Evolutionary conservation across 1,139 yeast genomes (phyloP), one percentile per base, ranked within the genome.

Genomic region (Hanseniaspora gamundiae): DNA sequence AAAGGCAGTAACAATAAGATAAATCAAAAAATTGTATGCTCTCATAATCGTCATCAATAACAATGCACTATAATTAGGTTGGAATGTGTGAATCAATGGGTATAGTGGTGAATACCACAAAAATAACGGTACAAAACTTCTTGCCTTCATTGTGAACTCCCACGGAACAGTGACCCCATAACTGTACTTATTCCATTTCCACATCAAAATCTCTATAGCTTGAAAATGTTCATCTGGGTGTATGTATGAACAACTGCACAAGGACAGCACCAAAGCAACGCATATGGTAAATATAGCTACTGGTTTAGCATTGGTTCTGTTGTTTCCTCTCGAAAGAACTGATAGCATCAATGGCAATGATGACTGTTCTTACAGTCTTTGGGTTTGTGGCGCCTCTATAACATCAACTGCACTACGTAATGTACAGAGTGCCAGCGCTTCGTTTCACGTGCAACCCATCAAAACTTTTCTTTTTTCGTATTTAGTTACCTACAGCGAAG

Each of bases 191-290:
- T 74, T 4, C 73, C 73, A 43, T 31, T 62, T 56, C 7, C 36
- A 42, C 13, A 51, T 70, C 17, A 91, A 58, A 0, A 84, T 79
- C 57, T 87, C 94, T 29, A 93, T 72, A 20, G 81, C 76, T 60
- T 93, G 99, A 59, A 86, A 85, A 60, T 88, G 95, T 64, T 93
- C 99, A 67, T 93, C 99, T 0, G 98, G 98, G 54, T 93, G 99
- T 42, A 93, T 79, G 58, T 93, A 93, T 1, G 96, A 85, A 19
- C 29, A 36, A 3, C 42, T 28, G 1, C 38, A 17, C 4, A 39
- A 26, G 13, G 41, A 20, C 8, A 38, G 9, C 14, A 35, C 4
- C 7, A 39, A 20, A 17, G 36, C 22, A 29, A 21, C 39, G 1
- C 29, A 5, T 9, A 31, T 16, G 1, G 33, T 8, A 6, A 40